A percentile compares a stretch with the other conserved stretches of the same genome.
Conservation (phyloP, 106 monocot species). For the Ottelia alismoides region DNA sequence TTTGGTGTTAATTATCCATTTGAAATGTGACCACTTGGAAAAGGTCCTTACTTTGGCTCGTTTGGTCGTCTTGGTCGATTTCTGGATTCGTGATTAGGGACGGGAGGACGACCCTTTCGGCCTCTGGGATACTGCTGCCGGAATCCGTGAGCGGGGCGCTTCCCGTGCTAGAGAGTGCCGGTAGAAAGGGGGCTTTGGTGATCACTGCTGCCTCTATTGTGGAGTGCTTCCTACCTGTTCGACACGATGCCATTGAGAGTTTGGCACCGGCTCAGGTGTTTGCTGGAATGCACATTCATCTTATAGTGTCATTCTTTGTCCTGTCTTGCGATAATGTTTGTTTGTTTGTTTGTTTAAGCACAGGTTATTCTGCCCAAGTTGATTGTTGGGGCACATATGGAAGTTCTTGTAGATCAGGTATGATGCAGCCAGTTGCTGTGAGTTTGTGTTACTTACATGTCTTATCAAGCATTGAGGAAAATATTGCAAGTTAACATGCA, state of each 20-base stretch:
- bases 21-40: too few species aligned
- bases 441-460: too few species aligned
- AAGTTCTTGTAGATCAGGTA: constrained; percentile 54
- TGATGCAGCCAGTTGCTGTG: neutral
- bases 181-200: constrained; percentile 31
- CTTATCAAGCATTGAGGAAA: too few species aligned
- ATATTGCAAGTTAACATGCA: too few species aligned
- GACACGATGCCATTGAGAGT: neutral
- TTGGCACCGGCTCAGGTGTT: neutral
- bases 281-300: too few species aligned
- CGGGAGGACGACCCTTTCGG: constrained; percentile 66
- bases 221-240: constrained; percentile 60
- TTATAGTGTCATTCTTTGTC: neutral
- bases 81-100: too few species aligned
- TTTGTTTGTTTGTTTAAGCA: neutral
- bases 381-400: constrained; percentile 40
- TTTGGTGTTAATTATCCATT: too few species aligned
- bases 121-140: constrained; percentile 63
- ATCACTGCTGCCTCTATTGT: constrained; percentile 57
- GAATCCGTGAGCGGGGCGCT: constrained; percentile 23
- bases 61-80: too few species aligned
- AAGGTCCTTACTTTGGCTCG: too few species aligned
- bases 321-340: neutral
- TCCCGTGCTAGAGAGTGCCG: constrained; percentile 13
- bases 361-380: constrained; percentile 35